Base-by-base conservation (phyloP, 495 filamentous ascomycete genomes). In the Penicillium malachiteum region DNA sequence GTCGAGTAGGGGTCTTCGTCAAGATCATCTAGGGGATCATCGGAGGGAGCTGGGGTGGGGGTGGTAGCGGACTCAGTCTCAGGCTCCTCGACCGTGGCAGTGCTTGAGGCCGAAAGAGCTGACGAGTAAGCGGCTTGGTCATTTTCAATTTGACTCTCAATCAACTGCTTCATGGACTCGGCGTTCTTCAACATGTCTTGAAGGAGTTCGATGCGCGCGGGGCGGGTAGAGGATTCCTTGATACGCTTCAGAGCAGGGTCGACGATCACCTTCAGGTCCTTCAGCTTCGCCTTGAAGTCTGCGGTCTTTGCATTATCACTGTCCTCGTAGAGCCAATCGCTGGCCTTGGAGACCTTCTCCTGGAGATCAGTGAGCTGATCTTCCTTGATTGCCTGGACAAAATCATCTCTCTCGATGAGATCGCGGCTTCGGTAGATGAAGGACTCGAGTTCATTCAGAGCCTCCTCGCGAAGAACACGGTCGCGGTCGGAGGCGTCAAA, bases 351-450 rank as follows among this genome's bases (percentile, higher is more conserved):
- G 39, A 85, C 76, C 62, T 84, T 84, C 52, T 83, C 72, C 59
- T 86, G 81, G 11, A 97, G 81, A 26, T 64, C 62, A 3, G 74
- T 65, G 32, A 89, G 78, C 56, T 89, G 81, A 17, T 81, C 80
- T 1, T 78, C 68, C 43, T 86, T 92, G 43, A 91, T 84, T 11
- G 79, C 84, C 10, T 75, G 78, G 39, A 86, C 72, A 69, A 97
- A 97, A 13, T 80, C 81, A 52, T 87, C 83, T 57, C 88, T 85
- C 13, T 87, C 85, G 9, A 95, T 71, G 16, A 92, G 76, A 71
- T 97, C 95, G 5, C 91, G 86, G 39, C 87, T 83, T 56, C 84
- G 86, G 79, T 99, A 99, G 41, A 92, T 96, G 69, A 89, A 96
- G n/a, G 81, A 84, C 69, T 99, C 94, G 26, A 99, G 84, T 61